Evolutionary conservation across 140 eudicot genomes (phyloP).

Genomic region (Oenanthe javanica): DNA sequence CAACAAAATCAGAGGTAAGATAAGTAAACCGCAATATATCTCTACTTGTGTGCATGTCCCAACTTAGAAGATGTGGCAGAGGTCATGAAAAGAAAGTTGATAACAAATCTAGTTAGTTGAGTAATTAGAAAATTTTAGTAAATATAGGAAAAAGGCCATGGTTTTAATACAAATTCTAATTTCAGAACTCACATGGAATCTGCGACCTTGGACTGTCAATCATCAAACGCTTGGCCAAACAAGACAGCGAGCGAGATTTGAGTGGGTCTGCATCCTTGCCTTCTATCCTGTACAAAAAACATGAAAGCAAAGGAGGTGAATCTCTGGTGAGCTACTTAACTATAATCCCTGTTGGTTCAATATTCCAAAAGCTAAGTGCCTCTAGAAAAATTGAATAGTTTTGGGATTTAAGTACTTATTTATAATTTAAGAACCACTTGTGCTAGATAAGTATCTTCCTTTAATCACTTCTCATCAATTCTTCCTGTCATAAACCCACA

Average conservation of each 20-base stretch:
- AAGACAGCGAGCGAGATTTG: constrained; percentile 36
- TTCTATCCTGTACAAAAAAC: constrained; percentile 44
- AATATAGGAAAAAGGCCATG: background rate
- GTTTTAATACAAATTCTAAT: constrained; percentile 22
- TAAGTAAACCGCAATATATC: background rate
- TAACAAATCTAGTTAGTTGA: background rate
- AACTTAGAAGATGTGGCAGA: background rate
- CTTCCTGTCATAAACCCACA: background rate
- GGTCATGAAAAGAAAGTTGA: background rate
- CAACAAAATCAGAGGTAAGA: constrained; percentile 58
- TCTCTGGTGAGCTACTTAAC: constrained; percentile 24
- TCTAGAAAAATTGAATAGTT: background rate
- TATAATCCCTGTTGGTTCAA: background rate
- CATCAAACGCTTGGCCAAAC: constrained; percentile 46
- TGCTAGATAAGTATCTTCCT: background rate
- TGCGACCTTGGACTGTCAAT: constrained; percentile 78
- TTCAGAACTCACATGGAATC: constrained; percentile 79
- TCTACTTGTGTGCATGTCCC: background rate
- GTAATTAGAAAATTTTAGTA: background rate
- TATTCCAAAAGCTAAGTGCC: background rate
- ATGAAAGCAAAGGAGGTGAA: constrained; percentile 34
- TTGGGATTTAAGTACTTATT: background rate
- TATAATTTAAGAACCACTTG: background rate
- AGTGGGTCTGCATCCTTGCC: constrained; percentile 50
- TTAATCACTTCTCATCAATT: background rate